These are phyloP conservation scores for Centrapalus pauciflorus DNA, from an alignment of 129 eudicot species.

Conservation along the genomic window DNA sequence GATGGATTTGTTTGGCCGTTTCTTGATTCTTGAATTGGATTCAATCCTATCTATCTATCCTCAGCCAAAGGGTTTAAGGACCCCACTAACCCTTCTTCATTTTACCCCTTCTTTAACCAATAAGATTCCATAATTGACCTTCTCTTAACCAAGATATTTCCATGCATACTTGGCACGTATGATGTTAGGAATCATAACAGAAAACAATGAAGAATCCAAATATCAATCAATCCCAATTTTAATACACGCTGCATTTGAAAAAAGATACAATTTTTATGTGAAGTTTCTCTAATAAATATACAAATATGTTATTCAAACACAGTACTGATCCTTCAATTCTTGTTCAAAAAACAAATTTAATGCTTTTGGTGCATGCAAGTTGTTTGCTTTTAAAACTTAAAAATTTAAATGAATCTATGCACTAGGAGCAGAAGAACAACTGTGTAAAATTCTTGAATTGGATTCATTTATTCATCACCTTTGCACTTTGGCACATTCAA, in stretches of 20 bases:
- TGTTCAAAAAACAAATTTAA: not conserved
- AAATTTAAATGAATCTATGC: conserved; percentile 16
- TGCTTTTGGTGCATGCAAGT: conserved; percentile 11
- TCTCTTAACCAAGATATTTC: not conserved
- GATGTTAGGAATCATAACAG: not conserved
- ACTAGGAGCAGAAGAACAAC: conserved; percentile 11
- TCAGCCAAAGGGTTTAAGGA: conserved; percentile 9
- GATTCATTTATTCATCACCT: conserved; percentile 22
- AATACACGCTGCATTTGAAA: too few species aligned
- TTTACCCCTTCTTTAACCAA: conserved; percentile 12
- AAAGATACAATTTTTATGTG: not conserved
- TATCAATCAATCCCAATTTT: too few species aligned
- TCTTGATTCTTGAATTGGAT: conserved; percentile 28
- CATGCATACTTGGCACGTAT: conserved; percentile 13
- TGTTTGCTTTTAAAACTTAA: not conserved
- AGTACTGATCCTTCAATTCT: too few species aligned
- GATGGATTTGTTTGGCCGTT: conserved; percentile 27
- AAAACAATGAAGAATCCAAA: not conserved
- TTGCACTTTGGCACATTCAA: conserved; percentile 31
- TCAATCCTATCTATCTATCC: conserved; percentile 36
- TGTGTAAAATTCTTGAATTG: conserved; percentile 8
- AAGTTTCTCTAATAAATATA: not conserved
- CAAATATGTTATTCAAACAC: not conserved
- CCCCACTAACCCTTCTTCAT: conserved; percentile 19
- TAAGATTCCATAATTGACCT: conserved; percentile 13